A percentile compares a stretch with the other conserved stretches of the same genome.
Evolutionary conservation across 805 yeast genomes (phyloP).

Genomic region (Blastobotrys americana): DNA sequence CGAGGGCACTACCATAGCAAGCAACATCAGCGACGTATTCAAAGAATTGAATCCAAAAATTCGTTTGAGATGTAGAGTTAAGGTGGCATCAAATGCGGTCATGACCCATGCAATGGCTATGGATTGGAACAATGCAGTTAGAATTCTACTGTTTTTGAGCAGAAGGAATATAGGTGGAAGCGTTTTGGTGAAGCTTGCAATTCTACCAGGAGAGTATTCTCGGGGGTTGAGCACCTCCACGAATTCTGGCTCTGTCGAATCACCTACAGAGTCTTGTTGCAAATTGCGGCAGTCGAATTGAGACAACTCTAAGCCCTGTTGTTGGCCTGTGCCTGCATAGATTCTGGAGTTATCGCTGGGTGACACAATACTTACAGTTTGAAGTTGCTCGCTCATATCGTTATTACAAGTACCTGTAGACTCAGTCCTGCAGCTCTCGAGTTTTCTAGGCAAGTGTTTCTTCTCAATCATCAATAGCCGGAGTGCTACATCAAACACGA

Average conservation of each 20-base stretch:
- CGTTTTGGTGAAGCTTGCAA: neutral
- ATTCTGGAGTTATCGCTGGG: neutral
- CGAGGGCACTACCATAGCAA: slow-evolving; percentile 28
- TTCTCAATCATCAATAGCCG: slow-evolving; percentile 31
- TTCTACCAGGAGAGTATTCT: neutral
- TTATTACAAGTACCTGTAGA: neutral
- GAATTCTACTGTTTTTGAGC: slow-evolving; percentile 17
- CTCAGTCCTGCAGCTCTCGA: slow-evolving; percentile 1
- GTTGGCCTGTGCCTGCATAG: neutral
- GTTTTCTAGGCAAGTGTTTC: slow-evolving; percentile 3
- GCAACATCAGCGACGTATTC: slow-evolving; percentile 26
- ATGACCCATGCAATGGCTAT: slow-evolving; percentile 28
- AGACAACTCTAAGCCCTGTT: neutral
- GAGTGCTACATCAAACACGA: slow-evolving; percentile 26
- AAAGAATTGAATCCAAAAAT: slow-evolving; percentile 27
- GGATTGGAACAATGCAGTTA: slow-evolving; percentile 20
- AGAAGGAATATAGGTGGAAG: slow-evolving; percentile 5
- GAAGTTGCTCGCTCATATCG: neutral
- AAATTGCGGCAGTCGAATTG: neutral
- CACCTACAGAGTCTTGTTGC: neutral
- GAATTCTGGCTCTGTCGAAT: slow-evolving; percentile 4
- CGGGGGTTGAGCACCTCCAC: slow-evolving; percentile 6
- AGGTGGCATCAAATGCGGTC: slow-evolving; percentile 29
- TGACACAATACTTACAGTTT: neutral
- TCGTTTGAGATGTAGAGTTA: slow-evolving; percentile 27